Evolutionary conservation across 2,329 filamentous ascomycete species (phyloP).

Genomic region (Clathrospora elynae): DNA sequence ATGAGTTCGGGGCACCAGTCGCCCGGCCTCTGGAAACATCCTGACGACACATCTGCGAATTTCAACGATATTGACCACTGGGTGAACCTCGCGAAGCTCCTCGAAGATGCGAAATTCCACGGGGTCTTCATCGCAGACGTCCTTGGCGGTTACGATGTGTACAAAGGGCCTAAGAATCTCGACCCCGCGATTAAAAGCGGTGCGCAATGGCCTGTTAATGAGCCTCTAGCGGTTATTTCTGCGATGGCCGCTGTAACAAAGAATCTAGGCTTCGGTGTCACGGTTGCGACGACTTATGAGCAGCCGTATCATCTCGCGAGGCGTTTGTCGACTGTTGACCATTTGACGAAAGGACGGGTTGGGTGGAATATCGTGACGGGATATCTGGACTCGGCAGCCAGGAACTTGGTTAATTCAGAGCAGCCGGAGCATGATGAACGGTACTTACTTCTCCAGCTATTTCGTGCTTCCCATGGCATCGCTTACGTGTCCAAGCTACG

Average conservation of each 20-base stretch:
- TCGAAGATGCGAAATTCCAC: constrained; percentile 42
- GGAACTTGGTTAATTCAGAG: constrained; percentile 60
- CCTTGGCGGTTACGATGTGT: constrained; percentile 70
- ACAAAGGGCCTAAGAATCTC: constrained; percentile 60
- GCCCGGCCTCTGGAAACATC: no score
- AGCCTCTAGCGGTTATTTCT: constrained; percentile 64
- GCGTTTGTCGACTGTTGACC: constrained; percentile 66
- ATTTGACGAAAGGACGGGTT: constrained; percentile 62
- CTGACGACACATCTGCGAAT: no score
- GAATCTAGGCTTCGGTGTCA: constrained; percentile 67
- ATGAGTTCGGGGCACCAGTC: no score
- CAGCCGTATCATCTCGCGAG: constrained; percentile 67
- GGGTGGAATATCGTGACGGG: constrained; percentile 63
- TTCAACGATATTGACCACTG: constrained; percentile 51
- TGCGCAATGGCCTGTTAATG: constrained; percentile 70
- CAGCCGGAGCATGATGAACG: constrained; percentile 67
- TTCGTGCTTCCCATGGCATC: no score
- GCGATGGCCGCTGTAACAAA: constrained; percentile 69
- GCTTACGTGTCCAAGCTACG: no score
- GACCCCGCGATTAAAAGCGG: constrained; percentile 63
- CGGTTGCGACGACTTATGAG: constrained; percentile 68
- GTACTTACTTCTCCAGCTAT: no score
- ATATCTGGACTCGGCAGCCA: constrained; percentile 67
- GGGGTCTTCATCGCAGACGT: constrained; percentile 46
- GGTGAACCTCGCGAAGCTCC: constrained; percentile 36